Conservation (phyloP, 495 filamentous ascomycete genomes). For the Xylaria nigripes region DNA sequence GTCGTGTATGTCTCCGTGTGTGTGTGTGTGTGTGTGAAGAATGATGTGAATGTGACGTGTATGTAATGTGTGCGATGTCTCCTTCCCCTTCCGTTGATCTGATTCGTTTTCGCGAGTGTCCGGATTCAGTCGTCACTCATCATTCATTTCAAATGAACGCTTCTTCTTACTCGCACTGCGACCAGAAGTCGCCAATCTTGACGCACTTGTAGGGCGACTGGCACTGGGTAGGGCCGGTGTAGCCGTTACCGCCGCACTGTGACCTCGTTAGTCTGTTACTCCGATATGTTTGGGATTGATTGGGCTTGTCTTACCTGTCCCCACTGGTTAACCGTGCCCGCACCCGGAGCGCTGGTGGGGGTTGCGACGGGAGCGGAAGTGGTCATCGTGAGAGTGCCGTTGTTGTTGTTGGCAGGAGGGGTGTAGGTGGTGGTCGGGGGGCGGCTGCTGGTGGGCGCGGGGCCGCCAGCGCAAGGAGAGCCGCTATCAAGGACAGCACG, state of each 20-base stretch:
- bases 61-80: no score
- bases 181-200: slow-evolving; percentile 3
- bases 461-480: not conserved
- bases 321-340: slow-evolving; percentile 15
- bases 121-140: no score
- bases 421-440: not conserved
- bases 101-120: no score
- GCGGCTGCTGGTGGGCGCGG: not conserved
- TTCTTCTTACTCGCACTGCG: slow-evolving; percentile 12
- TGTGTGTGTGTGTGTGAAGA: no score
- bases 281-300: not conserved
- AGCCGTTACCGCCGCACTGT: slow-evolving; percentile 25
- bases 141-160: not conserved
- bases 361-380: slow-evolving; percentile 3
- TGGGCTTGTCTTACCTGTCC: slow-evolving; percentile 12
- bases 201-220: slow-evolving; percentile 20
- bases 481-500: not conserved
- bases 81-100: no score
- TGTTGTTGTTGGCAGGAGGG: not conserved
- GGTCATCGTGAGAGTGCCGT: not conserved
- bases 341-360: not conserved
- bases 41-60: no score
- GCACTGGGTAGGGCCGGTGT: slow-evolving; percentile 24
- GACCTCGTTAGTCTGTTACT: not conserved
- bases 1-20: no score